phyloP scores from a whole-genome alignment of 2,329 filamentous ascomycete species.

The Cladorrhinum sp. region DNA sequence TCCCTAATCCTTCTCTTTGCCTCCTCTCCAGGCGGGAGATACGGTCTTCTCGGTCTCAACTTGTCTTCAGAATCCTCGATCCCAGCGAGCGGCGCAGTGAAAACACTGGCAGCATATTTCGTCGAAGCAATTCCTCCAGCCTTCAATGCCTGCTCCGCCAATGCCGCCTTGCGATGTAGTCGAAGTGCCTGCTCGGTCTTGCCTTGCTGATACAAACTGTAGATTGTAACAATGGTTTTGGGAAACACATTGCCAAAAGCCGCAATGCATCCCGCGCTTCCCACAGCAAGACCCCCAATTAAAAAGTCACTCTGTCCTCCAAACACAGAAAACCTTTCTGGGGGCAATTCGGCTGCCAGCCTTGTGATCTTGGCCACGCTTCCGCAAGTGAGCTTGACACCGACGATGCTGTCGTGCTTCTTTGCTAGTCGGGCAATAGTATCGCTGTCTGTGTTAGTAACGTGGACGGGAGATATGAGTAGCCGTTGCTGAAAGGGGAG shows the following conservation, averaged over 20 bases:
- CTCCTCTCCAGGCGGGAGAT: slow-evolving; percentile 46
- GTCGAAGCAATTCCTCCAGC: slow-evolving; percentile 59
- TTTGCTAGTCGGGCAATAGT: slow-evolving; percentile 53
- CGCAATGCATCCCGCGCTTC: slow-evolving; percentile 58
- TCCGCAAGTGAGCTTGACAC: slow-evolving; percentile 67
- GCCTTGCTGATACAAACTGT: slow-evolving; percentile 58
- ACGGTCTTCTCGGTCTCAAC: slow-evolving; percentile 60
- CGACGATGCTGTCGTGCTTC: slow-evolving; percentile 53
- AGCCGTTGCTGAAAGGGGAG: too few relatives aligned
- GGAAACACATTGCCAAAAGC: slow-evolving; percentile 63
- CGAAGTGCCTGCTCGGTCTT: slow-evolving; percentile 55
- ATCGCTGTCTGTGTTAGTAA: slow-evolving; percentile 41
- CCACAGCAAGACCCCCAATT: slow-evolving; percentile 56
- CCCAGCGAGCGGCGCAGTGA: slow-evolving; percentile 56
- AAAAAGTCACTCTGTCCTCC: slow-evolving; percentile 73
- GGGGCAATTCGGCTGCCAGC: slow-evolving; percentile 48
- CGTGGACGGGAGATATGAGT: too few relatives aligned
- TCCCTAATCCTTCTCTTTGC: slow-evolving; percentile 41
- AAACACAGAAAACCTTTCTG: slow-evolving; percentile 61
- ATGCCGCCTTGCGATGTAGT: slow-evolving; percentile 58
- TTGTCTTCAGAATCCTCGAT: slow-evolving; percentile 58
- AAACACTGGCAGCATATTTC: slow-evolving; percentile 65
- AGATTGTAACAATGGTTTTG: slow-evolving; percentile 55
- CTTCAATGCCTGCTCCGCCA: slow-evolving; percentile 65
- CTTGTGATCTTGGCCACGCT: slow-evolving; percentile 69